phyloP scores from a whole-genome alignment of 352 stramenopile species.

The Globisporangium heterothallicum region DNA sequence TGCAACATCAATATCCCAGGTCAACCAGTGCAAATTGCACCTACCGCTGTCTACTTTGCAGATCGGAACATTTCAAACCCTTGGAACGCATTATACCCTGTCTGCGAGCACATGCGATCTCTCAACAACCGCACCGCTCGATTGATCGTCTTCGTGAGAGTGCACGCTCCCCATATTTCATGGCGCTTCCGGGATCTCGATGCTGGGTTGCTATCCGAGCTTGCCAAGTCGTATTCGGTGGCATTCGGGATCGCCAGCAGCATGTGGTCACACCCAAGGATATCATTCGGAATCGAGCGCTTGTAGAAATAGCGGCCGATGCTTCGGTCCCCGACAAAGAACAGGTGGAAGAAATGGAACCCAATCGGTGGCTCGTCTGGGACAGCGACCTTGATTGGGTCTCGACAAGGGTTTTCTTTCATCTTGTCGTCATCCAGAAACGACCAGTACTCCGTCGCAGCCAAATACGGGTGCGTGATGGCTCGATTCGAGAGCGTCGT shows the following conservation, averaged over 20 bases:
- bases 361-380: conserved; percentile 16
- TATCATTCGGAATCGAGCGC: conserved; percentile 6
- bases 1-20: too few species aligned
- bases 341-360: conserved; percentile 25
- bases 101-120: conserved; percentile 6
- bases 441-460: conserved; percentile 16
- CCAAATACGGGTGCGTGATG: conserved; percentile 17
- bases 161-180: conserved; percentile 17
- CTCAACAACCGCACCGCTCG: conserved; percentile 10
- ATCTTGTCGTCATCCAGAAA: conserved; percentile 8
- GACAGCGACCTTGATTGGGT: conserved; percentile 11
- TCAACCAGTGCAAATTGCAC: too few species aligned
- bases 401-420: conserved; percentile 17
- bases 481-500: conserved; percentile 21
- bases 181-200: conserved; percentile 6
- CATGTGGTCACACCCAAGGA: conserved; percentile 10
- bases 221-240: conserved; percentile 4
- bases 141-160: conserved; percentile 16
- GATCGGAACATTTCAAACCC: conserved; percentile 4
- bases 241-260: conserved; percentile 12
- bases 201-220: not conserved
- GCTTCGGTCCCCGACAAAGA: conserved; percentile 5
- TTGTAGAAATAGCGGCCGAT: conserved; percentile 12
- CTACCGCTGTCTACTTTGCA: not conserved
- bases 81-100: conserved; percentile 16